phyloP scores from a whole-genome alignment of 345 rosid genomes.

The Hirschfeldia incana region DNA sequence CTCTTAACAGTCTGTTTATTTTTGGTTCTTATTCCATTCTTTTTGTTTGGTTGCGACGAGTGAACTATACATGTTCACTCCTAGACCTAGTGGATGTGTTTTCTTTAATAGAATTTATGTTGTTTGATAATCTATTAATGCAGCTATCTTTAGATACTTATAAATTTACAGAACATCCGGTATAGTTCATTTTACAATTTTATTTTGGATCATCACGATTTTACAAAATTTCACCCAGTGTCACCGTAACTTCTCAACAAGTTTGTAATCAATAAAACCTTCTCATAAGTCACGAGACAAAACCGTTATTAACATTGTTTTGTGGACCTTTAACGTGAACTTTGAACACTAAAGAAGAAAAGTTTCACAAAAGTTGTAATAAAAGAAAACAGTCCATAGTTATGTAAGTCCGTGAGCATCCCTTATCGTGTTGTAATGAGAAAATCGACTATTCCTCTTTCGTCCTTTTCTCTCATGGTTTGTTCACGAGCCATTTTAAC shows the following conservation, averaged over 20 bases:
- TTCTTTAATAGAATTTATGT: neutral
- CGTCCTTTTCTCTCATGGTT: constrained; percentile 14
- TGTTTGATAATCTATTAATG: neutral
- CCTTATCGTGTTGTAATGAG: constrained; percentile 14
- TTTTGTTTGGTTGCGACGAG: neutral
- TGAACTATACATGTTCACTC: neutral
- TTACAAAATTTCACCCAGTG: neutral
- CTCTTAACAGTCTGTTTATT: constrained; percentile 20
- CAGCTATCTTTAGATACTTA: neutral
- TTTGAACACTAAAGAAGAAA: neutral
- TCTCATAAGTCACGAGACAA: neutral
- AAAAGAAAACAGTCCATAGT: neutral
- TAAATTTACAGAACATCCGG: neutral
- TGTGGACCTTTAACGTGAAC: neutral
- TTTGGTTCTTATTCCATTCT: neutral
- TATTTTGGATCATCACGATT: neutral
- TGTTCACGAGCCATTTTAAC: constrained; percentile 22
- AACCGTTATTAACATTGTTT: neutral
- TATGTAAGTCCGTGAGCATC: constrained; percentile 20
- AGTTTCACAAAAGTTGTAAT: neutral
- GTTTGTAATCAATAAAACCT: neutral
- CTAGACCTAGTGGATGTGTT: neutral
- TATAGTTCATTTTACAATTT: neutral
- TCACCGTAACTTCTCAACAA: neutral
- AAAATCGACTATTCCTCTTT: constrained; percentile 10